phyloP scores from a whole-genome alignment of 2,329 filamentous ascomycete genomes.

The Pseudogymnoascus sp. region DNA sequence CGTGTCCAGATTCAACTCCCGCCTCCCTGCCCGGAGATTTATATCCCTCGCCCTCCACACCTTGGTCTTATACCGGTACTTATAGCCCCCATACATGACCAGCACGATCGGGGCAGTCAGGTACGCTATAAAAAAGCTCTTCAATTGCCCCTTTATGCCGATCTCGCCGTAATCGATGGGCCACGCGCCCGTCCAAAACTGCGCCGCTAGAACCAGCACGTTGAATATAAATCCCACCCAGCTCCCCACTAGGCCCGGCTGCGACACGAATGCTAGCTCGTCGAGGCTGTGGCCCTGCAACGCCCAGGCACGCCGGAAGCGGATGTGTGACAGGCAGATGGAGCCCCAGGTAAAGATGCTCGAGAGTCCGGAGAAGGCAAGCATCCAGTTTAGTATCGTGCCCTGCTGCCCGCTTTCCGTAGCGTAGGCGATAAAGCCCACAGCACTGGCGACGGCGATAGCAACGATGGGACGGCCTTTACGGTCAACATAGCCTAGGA shows the following conservation, averaged over 20 bases:
- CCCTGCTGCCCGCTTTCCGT: constrained; percentile 53
- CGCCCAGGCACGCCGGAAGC: constrained; percentile 74
- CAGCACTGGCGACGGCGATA: constrained; percentile 54
- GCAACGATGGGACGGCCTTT: constrained; percentile 70
- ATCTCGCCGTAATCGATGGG: constrained; percentile 52
- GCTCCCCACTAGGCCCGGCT: constrained; percentile 70
- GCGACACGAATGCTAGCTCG: constrained; percentile 73
- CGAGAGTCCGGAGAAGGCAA: constrained; percentile 63
- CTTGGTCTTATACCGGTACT: constrained; percentile 61
- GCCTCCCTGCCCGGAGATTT: constrained; percentile 76
- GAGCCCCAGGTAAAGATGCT: constrained; percentile 73
- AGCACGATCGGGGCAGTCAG: constrained; percentile 61
- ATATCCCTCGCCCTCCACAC: constrained; percentile 64
- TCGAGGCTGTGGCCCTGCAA: constrained; percentile 56
- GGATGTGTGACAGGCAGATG: constrained; percentile 82
- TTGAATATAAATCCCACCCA: constrained; percentile 74
- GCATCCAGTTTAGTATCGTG: constrained; percentile 69
- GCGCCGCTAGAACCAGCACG: constrained; percentile 63
- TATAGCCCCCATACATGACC: constrained; percentile 65
- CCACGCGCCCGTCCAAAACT: constrained; percentile 82
- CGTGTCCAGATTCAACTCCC: constrained; percentile 73
- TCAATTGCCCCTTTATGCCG: constrained; percentile 39
- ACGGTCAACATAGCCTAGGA: constrained; percentile 74
- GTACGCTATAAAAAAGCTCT: constrained; percentile 66
- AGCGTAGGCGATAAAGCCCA: constrained; percentile 72